These are phyloP conservation scores for Novymonas esmeraldas DNA, from an alignment of 208 protist genomes.

Conservation along the genomic window DNA sequence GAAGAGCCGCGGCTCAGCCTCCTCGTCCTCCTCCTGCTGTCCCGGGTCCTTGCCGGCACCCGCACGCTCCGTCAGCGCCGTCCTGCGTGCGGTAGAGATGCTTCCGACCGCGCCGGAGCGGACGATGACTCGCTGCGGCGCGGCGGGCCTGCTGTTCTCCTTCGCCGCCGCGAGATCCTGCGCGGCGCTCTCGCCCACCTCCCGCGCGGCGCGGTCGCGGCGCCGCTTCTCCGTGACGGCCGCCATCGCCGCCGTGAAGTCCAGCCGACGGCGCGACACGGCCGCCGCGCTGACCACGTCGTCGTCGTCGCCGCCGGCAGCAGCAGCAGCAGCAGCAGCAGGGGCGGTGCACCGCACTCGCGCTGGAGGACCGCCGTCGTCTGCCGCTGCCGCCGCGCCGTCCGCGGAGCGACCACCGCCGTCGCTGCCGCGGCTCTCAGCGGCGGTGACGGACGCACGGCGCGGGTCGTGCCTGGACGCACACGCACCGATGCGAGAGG, in stretches of 20 bases:
- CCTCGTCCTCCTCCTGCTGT: conserved; percentile 22
- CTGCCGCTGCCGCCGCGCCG: not conserved
- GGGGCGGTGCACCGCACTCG: no score
- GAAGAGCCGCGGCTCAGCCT: conserved; percentile 30
- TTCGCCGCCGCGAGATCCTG: conserved; percentile 1
- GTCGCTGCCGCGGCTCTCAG: conserved; percentile 1
- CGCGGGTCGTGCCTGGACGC: not conserved
- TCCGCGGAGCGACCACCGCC: not conserved
- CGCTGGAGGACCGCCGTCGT: not conserved
- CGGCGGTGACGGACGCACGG: not conserved
- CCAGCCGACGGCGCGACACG: conserved; percentile 29
- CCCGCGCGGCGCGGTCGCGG: conserved; percentile 26
- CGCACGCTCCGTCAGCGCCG: not conserved
- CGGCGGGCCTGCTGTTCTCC: conserved; percentile 11
- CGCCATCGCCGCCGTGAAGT: conserved; percentile 44
- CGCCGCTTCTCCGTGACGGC: conserved; percentile 46
- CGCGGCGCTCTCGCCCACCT: not conserved
- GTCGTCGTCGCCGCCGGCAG: no score
- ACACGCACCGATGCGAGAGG: not conserved
- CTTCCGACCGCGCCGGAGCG: conserved; percentile 20
- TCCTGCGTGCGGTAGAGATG: conserved; percentile 20
- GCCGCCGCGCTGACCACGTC: no score
- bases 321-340: no score
- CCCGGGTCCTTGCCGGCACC: not conserved
- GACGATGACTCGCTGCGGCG: conserved; percentile 16